Evolutionary conservation across 768 basidiomycete genomes (phyloP), one percentile per base, ranked within the genome.

Genomic region (Rickenella mellea): DNA sequence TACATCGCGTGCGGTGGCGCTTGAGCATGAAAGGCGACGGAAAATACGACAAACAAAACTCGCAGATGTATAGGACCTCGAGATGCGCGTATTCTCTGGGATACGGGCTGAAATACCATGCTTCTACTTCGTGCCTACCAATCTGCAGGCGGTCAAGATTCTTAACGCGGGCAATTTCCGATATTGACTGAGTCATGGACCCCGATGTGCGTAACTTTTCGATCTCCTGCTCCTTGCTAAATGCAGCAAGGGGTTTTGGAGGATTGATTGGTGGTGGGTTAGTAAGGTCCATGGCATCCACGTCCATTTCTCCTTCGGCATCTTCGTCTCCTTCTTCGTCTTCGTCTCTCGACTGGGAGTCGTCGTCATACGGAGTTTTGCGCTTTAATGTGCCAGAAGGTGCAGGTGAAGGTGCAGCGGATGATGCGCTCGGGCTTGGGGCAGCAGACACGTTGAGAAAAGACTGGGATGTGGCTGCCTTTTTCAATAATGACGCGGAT

Each of bases 61-160:
- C 94, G 80, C 96, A 99, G 58, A 99, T 80, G 71, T 93, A 98
- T 33, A 99, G 74, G 48, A 93, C 68, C 15, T 93, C 91, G 21
- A 94, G 78, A 62, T 98, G 88, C 33, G 96, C 91, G 67, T 89
- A 98, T 66, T 98, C 96, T 65, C 89, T 85, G 9, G 96, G 96
- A 66, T 98, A 99, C 19, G 96, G 96, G 55, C 88, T 92, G 71
- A 98, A 98, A 64, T 99, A 99, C 96, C 96, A 99, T n/a, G 96
- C 84, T 53, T 99, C 96, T 51, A 99, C 89, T 65, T 96, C 90
- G 67, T 96, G 83, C 59, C 77, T 80, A 44, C 96, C 96, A 47
- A 99, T 98, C 60, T 94, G 91, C 22, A 99, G 74, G 45, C 87
- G 81, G 61, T 98, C 96, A 51, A 99, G 73, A 60, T 99, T 99